Base-by-base conservation (phyloP, 2,329 filamentous ascomycete species). In the Pseudopithomyces chartarum region DNA sequence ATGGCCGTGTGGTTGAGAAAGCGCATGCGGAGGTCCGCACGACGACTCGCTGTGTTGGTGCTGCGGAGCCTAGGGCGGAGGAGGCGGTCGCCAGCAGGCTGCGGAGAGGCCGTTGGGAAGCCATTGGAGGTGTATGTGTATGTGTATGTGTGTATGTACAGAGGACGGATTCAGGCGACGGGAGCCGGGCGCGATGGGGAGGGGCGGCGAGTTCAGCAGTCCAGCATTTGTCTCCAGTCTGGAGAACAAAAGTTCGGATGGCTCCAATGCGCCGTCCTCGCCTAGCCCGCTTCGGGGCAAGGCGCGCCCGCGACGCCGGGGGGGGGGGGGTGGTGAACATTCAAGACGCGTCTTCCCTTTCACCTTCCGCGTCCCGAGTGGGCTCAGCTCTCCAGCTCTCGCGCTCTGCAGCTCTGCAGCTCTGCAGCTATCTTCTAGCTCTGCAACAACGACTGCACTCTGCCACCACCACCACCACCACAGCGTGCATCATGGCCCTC, bases 81-180 rank as follows among this genome's bases (percentile, higher is more conserved):
- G 64, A 55, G 19, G 68, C 62, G 22, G 67, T 60, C 50, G 70
- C 66, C 43, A 69, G 51, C 19, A 75, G 61, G 36, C 65, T 64
- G 47, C 65, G 77, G 53, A 76, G 69, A 47, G 80, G 75, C 39
- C 79, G 65, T 71, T 78, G 80, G 53, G 80, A 82, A 66, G 82
- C 80, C 82, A 84, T 78, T 73, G 68, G 36, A 40, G 57, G 58
- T 29, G 26, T 29, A 8, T n/a, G n/a, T n/a, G n/a, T n/a, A n/a
- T n/a, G n/a, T n/a, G n/a, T n/a, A n/a, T n/a, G n/a, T n/a, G n/a
- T n/a, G n/a, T n/a, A n/a, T n/a, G n/a, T 29, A 8, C 55, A 39
- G 51, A 56, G 58, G 51, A 43, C 42, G 58, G 55, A 51, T 48
- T 53, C 58, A 51, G 57, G 60, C 57, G 55, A 58, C 38, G 54